Conservation (phyloP, 2,329 filamentous ascomycete species). For the Pestalotiopsis sp. region DNA sequence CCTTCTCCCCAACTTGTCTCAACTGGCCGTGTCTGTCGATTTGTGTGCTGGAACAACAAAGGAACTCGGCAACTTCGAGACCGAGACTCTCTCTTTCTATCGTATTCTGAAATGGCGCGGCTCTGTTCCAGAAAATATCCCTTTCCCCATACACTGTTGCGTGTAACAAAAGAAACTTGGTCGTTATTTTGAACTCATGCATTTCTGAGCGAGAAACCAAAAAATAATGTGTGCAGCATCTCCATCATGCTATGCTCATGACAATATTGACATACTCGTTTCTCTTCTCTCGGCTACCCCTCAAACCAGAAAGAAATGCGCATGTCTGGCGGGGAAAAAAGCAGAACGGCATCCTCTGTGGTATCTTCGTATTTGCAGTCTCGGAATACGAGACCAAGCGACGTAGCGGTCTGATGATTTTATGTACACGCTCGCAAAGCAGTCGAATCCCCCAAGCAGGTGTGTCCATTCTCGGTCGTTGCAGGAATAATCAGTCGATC, state of each 20-base stretch:
- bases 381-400: neutral
- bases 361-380: neutral
- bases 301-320: neutral
- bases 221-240: neutral
- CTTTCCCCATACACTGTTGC: neutral
- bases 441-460: neutral
- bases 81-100: neutral
- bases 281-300: neutral
- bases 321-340: neutral
- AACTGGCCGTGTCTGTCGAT: neutral
- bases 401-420: neutral
- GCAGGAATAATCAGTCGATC: neutral
- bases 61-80: neutral
- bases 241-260: neutral
- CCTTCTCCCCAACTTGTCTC: too few species aligned
- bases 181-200: neutral
- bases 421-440: conserved; percentile 1
- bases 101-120: neutral
- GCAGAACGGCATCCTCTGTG: neutral
- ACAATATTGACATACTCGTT: neutral
- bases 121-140: neutral
- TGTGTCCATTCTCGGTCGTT: neutral
- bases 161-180: neutral
- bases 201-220: neutral
- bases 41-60: neutral